Conservation (phyloP, 2,329 filamentous ascomycete genomes). For the Chrysoporthe puriensis region DNA sequence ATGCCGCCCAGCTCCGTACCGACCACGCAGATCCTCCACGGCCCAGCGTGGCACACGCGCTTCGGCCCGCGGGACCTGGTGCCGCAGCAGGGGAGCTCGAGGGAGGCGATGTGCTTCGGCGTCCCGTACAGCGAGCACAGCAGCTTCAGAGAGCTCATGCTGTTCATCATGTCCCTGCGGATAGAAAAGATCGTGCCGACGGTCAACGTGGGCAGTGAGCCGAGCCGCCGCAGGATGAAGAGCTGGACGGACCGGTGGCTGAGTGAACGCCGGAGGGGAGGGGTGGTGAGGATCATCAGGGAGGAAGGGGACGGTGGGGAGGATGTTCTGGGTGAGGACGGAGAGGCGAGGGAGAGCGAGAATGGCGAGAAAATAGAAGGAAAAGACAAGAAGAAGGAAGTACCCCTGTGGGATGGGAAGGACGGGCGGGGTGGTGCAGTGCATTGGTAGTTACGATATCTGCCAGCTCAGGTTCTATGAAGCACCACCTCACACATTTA, state of each 20-base stretch:
- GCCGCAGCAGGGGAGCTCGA: constrained; percentile 81
- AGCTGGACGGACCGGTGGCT: constrained; percentile 67
- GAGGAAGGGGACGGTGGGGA: constrained; percentile 41
- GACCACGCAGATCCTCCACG: constrained; percentile 56
- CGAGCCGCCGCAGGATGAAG: constrained; percentile 63
- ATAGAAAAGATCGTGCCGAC: constrained; percentile 93
- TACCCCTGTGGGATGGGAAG: constrained; percentile 45
- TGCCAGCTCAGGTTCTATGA: background rate
- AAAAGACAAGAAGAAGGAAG: constrained; percentile 15
- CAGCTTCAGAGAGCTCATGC: constrained; percentile 89
- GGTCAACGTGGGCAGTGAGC: constrained; percentile 75
- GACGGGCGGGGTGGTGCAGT: constrained; percentile 45
- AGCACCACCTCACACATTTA: no score
- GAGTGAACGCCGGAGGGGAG: constrained; percentile 59
- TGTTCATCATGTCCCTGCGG: constrained; percentile 86
- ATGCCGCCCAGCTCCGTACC: constrained; percentile 53
- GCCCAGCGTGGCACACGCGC: constrained; percentile 72
- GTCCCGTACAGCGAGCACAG: constrained; percentile 97
- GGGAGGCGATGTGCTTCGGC: constrained; percentile 83
- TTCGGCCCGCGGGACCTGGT: constrained; percentile 75
- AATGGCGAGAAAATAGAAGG: background rate
- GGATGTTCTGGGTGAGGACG: constrained; percentile 37
- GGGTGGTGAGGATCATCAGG: constrained; percentile 51
- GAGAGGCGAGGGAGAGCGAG: constrained; percentile 43
- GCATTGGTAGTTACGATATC: constrained; percentile 41